Evolutionary conservation across 2,329 filamentous ascomycete species (phyloP).

Genomic region (Purpureocillium takamizusanense): DNA sequence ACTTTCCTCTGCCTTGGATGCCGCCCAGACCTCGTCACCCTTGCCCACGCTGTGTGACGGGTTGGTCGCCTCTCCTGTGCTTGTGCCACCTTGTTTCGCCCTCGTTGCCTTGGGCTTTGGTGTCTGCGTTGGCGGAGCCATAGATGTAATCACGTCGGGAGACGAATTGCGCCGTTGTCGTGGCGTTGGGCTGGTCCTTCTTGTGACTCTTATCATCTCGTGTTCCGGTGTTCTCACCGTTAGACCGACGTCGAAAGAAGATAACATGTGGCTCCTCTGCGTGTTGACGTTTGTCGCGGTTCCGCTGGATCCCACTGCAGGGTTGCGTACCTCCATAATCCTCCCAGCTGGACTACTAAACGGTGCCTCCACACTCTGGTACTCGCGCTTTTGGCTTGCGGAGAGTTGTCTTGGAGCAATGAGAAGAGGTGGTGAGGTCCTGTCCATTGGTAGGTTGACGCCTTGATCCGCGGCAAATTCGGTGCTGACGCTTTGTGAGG

Average conservation of each 20-base stretch:
- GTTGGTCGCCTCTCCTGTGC: too few species aligned
- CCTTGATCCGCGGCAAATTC: too few species aligned
- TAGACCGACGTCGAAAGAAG: constrained; percentile 16
- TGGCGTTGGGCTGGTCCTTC: not conserved
- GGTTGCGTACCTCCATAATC: not conserved
- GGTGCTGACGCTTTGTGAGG: too few species aligned
- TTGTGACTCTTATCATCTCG: constrained; percentile 1
- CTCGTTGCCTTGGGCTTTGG: too few species aligned
- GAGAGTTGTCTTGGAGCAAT: constrained; percentile 24
- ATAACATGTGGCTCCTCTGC: constrained; percentile 16
- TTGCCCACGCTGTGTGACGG: too few species aligned
- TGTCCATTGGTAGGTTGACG: constrained; percentile 15
- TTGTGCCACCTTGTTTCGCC: too few species aligned
- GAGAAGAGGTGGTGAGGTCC: constrained; percentile 18
- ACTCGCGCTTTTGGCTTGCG: constrained; percentile 27
- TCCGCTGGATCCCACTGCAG: constrained; percentile 18
- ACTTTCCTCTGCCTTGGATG: constrained; percentile 5
- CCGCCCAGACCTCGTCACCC: not conserved
- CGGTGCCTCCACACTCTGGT: constrained; percentile 15
- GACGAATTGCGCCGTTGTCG: constrained; percentile 7
- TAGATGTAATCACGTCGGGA: constrained; percentile 8
- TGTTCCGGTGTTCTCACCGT: constrained; percentile 8
- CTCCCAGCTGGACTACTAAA: constrained; percentile 9
- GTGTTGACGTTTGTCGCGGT: constrained; percentile 26
- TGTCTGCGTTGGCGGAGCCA: not conserved